Conservation (phyloP, 768 basidiomycete species). For the Baorangia bicolor region DNA sequence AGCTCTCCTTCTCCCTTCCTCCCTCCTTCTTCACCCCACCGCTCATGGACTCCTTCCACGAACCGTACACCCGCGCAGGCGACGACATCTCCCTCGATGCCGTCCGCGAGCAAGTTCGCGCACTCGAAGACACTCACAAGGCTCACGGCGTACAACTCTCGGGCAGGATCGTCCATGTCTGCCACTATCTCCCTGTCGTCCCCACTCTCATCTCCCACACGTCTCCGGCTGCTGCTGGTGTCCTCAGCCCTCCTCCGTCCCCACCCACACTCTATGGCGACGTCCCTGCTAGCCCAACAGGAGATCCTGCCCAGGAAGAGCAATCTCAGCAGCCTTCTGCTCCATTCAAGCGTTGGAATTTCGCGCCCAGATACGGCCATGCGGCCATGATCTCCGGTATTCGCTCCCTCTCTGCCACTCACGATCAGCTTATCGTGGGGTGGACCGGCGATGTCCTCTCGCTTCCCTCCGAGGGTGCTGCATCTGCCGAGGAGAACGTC, state of each 20-base stretch:
- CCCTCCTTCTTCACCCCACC: conserved; percentile 1
- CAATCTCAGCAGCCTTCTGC: conserved; percentile 9
- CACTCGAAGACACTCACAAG: conserved; percentile 71
- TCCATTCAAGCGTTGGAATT: conserved; percentile 57
- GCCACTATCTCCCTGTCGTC: conserved; percentile 83
- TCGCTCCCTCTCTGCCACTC: conserved; percentile 73
- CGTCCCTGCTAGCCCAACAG: conserved; percentile 38
- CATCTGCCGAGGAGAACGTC: conserved; percentile 28
- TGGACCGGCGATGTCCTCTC: conserved; percentile 90
- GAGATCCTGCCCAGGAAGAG: not conserved
- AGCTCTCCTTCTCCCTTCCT: not conserved
- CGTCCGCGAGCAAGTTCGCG: conserved; percentile 68
- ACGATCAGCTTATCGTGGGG: conserved; percentile 90
- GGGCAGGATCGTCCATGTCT: conserved; percentile 89
- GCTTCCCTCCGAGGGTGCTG: conserved; percentile 30
- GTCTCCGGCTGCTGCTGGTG: conserved; percentile 39
- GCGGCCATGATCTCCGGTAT: conserved; percentile 95
- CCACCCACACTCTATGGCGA: conserved; percentile 61
- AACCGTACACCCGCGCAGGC: conserved; percentile 63
- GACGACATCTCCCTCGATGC: conserved; percentile 69
- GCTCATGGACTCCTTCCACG: conserved; percentile 69
- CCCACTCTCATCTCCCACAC: conserved; percentile 53
- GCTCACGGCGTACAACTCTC: conserved; percentile 72
- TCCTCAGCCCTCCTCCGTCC: conserved; percentile 75
- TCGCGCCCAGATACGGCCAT: conserved; percentile 83